Evolutionary conservation across 352 stramenopile species (phyloP).

Genomic region (Phytophthora citrophthora): DNA sequence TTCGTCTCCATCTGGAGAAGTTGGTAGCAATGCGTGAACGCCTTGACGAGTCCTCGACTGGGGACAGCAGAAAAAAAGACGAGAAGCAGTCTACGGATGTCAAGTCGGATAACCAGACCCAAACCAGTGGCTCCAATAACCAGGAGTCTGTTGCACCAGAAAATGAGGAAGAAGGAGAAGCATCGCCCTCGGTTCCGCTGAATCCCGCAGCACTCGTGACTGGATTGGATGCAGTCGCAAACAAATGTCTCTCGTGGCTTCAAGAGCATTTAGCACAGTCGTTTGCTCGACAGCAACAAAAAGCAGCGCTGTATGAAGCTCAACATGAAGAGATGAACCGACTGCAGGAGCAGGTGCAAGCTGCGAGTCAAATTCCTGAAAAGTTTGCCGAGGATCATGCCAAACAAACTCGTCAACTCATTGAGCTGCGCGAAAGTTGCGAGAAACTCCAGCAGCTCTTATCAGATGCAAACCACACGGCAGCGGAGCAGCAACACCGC

Average conservation of each 20-base stretch:
- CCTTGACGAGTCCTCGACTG: constrained; percentile 31
- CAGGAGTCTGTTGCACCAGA: constrained; percentile 4
- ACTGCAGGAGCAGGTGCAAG: constrained; percentile 39
- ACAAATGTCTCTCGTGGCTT: constrained; percentile 64
- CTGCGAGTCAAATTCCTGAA: constrained; percentile 24
- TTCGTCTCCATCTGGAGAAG: constrained; percentile 62
- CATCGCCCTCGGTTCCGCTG: constrained; percentile 10
- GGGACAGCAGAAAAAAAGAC: constrained; percentile 13
- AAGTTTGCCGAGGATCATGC: constrained; percentile 37
- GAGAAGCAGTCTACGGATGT: neutral
- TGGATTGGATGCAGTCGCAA: constrained; percentile 50
- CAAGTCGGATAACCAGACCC: neutral
- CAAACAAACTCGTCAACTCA: constrained; percentile 35
- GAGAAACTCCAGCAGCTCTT: constrained; percentile 28
- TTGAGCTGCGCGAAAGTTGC: constrained; percentile 32
- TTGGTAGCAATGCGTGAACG: constrained; percentile 64
- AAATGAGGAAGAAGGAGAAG: constrained; percentile 1
- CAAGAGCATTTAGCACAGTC: constrained; percentile 55
- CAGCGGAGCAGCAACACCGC: constrained; percentile 30
- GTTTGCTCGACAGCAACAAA: constrained; percentile 52
- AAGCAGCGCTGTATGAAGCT: constrained; percentile 49
- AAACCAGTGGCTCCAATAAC: neutral
- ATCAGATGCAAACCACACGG: constrained; percentile 16
- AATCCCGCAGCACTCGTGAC: constrained; percentile 39
- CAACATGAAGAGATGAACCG: constrained; percentile 55